Evolutionary conservation across 768 basidiomycete genomes (phyloP).

Genomic region (Chlorophyllum brunneum): DNA sequence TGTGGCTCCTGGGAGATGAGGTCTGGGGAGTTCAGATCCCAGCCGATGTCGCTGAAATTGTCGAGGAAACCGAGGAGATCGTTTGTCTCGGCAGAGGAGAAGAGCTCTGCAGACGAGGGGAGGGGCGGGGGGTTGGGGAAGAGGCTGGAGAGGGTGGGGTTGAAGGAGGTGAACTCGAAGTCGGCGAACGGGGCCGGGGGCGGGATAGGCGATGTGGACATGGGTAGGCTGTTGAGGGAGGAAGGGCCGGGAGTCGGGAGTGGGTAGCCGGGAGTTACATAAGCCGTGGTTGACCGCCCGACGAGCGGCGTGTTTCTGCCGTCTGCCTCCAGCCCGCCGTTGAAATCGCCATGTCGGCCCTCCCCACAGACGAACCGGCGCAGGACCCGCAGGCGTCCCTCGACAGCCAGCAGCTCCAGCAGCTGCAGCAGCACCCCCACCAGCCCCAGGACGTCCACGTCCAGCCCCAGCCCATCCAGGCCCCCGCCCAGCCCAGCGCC

Average conservation of each 20-base stretch:
- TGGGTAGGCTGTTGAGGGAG: conserved; percentile 13
- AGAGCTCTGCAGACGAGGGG: conserved; percentile 72
- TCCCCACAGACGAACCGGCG: conserved; percentile 67
- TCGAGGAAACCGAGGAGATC: conserved; percentile 82
- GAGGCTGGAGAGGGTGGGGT: conserved; percentile 52
- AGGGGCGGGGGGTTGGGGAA: conserved; percentile 62
- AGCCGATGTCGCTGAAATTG: conserved; percentile 41
- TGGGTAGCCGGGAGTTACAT: conserved; percentile 9
- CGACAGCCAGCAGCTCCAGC: conserved; percentile 61
- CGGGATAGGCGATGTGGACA: conserved; percentile 35
- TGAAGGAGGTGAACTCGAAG: conserved; percentile 64
- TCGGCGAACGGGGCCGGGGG: conserved; percentile 62
- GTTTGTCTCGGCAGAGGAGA: conserved; percentile 73
- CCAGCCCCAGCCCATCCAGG: conserved; percentile 24
- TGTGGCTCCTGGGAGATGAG: conserved; percentile 4
- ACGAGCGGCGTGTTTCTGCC: conserved; percentile 22
- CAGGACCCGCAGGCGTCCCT: conserved; percentile 47
- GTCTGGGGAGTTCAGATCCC: conserved; percentile 25
- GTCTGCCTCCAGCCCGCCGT: conserved; percentile 24
- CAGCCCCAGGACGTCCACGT: conserved; percentile 18
- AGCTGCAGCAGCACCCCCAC: conserved; percentile 38
- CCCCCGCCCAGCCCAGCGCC: conserved; percentile 21
- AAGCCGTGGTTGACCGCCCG: conserved; percentile 10
- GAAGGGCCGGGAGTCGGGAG: neutral
- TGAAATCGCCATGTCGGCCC: conserved; percentile 56